Evolutionary conservation across 2,329 filamentous ascomycete genomes (phyloP).

Genomic region (Mycogone perniciosa): DNA sequence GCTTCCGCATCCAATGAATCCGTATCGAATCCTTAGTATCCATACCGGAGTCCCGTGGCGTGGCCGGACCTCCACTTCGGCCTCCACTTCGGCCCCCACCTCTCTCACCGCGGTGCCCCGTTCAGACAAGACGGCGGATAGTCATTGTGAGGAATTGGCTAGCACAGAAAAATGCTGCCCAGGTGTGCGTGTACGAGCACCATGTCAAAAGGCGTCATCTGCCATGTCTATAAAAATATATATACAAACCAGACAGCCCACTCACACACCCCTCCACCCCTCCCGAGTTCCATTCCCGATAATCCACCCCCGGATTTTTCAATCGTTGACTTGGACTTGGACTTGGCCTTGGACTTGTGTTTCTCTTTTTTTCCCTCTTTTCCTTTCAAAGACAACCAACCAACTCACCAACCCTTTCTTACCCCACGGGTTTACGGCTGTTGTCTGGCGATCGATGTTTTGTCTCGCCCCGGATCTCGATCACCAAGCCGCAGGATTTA

Average conservation of each 20-base stretch:
- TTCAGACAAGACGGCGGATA: not conserved
- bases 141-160: not conserved
- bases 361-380: slow-evolving; percentile 8
- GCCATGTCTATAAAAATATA: not conserved
- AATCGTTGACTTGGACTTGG: slow-evolving; percentile 1
- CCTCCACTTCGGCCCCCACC: slow-evolving; percentile 5
- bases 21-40: not conserved
- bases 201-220: not conserved
- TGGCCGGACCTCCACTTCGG: slow-evolving; percentile 3
- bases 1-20: not conserved
- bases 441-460: slow-evolving; percentile 6
- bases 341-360: slow-evolving; percentile 1
- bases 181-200: too few relatives aligned
- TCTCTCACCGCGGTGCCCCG: not conserved
- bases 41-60: slow-evolving; percentile 11
- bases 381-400: not conserved
- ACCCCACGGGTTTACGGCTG: slow-evolving; percentile 6
- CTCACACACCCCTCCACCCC: slow-evolving; percentile 7
- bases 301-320: slow-evolving; percentile 15
- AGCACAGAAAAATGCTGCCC: too few relatives aligned
- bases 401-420: slow-evolving; percentile 3
- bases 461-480: not conserved
- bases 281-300: slow-evolving; percentile 8
- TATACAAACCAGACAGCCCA: slow-evolving; percentile 4
- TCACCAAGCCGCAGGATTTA: not conserved